These are phyloP conservation scores for Scytalidium sp. DNA, from an alignment of 2,329 filamentous ascomycete species.

Conservation along the genomic window DNA sequence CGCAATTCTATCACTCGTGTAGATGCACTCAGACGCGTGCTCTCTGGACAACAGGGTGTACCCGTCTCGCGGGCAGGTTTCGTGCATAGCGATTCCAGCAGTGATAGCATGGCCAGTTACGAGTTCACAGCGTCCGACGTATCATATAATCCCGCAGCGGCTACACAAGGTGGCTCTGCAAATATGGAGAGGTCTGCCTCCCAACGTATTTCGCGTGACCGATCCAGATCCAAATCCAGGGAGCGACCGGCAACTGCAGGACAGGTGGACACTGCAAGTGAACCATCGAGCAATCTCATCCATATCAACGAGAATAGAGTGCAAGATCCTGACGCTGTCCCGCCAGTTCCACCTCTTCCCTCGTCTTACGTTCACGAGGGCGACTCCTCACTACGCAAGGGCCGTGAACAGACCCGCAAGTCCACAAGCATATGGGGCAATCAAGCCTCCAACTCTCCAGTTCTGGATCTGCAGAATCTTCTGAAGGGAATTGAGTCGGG, in stretches of 20 bases:
- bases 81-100: slow-evolving; percentile 50
- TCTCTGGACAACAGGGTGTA: slow-evolving; percentile 47
- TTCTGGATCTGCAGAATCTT: slow-evolving; percentile 24
- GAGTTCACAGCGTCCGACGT: slow-evolving; percentile 66
- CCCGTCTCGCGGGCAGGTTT: slow-evolving; percentile 34
- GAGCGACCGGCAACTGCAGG: slow-evolving; percentile 16
- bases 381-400: slow-evolving; percentile 11
- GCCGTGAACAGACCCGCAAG: slow-evolving; percentile 12
- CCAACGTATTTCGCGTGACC: slow-evolving; percentile 18
- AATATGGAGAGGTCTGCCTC: slow-evolving; percentile 22
- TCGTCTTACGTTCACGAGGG: slow-evolving; percentile 18
- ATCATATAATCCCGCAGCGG: slow-evolving; percentile 46
- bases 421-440: slow-evolving; percentile 19
- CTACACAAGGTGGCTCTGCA: slow-evolving; percentile 13
- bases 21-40: slow-evolving; percentile 60
- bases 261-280: slow-evolving; percentile 17
- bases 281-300: slow-evolving; percentile 20
- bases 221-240: slow-evolving; percentile 26
- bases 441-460: slow-evolving; percentile 6
- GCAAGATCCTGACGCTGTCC: slow-evolving; percentile 18
- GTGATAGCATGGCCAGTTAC: slow-evolving; percentile 70
- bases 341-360: slow-evolving; percentile 28
- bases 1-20: slow-evolving; percentile 56
- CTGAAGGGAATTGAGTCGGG: slow-evolving; percentile 26
- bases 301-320: background rate